Evolutionary conservation across 1,284 basidiomycete species (phyloP), one percentile per base, ranked within the genome.

Genomic region (Ganoderma resinaceum): DNA sequence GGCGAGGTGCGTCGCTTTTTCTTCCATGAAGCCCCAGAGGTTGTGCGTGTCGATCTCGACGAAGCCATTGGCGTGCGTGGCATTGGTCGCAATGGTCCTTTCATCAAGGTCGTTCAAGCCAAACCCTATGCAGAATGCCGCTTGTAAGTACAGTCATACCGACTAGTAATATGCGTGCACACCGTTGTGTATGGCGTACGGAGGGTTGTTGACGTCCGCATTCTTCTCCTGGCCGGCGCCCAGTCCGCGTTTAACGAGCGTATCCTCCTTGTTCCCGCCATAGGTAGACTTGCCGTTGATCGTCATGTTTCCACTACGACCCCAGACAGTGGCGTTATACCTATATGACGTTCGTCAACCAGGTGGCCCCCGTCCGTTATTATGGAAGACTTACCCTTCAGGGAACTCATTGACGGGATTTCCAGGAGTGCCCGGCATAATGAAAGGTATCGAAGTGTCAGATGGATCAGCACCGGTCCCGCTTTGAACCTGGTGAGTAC

Each of bases 141-240:
- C 33, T 16, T 5, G 18, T 68, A 43, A 65, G 61, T 58, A 8
- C 14, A 61, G 57, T 16, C 18, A 37, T 35, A 20, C 40, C 66
- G 29, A 57, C 66, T 75, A 29, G 14, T 11, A 4, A 6, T 18
- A 8, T 42, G 23, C 20, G 5, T 29, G 43, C 70, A 72, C 64
- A 87, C 90, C 90, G 68, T 92, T 92, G 79, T 92, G 90, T 67
- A 94, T 91, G 0, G 89, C 82, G 71, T 93, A 93, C 6, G 90
- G 89, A 9, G 90, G 90, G 1, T 74, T 72, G 74, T 85, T 89
- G 33, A 91, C 75, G 73, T 90, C 80, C 11, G 86, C 79, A 6
- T 78, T 82, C 3, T 78, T 72, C 69, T 89, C 79, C 49, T 78
- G 79, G 18, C 81, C 87, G 6, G 85, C 85, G 7, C 86, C 85